These are phyloP conservation scores for Hypericum perforatum DNA, from an alignment of 345 rosid species.

Conservation along the genomic window DNA sequence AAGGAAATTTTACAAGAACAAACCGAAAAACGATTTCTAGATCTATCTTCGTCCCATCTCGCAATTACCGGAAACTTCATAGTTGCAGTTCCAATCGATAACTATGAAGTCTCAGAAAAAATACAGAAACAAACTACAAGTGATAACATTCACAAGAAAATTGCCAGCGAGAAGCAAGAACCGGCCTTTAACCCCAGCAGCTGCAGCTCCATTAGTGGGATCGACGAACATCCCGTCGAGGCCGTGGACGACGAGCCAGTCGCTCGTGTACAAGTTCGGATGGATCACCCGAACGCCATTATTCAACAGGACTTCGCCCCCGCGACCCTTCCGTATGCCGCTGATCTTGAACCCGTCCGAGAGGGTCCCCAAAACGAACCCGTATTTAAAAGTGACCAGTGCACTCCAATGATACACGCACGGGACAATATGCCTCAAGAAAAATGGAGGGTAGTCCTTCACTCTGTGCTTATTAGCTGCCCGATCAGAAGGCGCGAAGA, in stretches of 20 bases:
- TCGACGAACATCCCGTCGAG: conserved; percentile 22
- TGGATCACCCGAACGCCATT: conserved; percentile 32
- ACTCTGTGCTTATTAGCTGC: conserved; percentile 14
- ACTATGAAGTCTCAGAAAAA: too few relatives aligned
- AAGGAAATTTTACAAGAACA: too few relatives aligned
- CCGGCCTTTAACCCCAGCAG: too few relatives aligned
- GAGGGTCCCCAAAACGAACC: conserved; percentile 18
- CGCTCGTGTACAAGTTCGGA: conserved; percentile 30
- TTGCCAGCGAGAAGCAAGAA: too few relatives aligned
- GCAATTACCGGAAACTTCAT: too few relatives aligned
- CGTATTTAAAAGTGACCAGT: conserved; percentile 16
- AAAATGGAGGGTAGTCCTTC: conserved; percentile 16
- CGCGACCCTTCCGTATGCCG: conserved; percentile 26
- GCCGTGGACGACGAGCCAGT: conserved; percentile 36
- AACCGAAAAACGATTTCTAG: too few relatives aligned
- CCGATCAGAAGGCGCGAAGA: conserved; percentile 36
- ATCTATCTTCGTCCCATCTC: too few relatives aligned
- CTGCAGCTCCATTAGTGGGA: background rate
- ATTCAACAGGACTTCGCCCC: conserved; percentile 18
- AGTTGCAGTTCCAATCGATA: too few relatives aligned
- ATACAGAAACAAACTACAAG: too few relatives aligned
- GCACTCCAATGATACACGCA: conserved; percentile 26
- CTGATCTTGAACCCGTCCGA: conserved; percentile 25
- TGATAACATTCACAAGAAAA: too few relatives aligned
- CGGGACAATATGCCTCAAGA: conserved; percentile 26